A percentile compares a stretch with the other conserved stretches of the same genome.
Conservation (phyloP, 2,329 filamentous ascomycete genomes). For the Periconia sp. region DNA sequence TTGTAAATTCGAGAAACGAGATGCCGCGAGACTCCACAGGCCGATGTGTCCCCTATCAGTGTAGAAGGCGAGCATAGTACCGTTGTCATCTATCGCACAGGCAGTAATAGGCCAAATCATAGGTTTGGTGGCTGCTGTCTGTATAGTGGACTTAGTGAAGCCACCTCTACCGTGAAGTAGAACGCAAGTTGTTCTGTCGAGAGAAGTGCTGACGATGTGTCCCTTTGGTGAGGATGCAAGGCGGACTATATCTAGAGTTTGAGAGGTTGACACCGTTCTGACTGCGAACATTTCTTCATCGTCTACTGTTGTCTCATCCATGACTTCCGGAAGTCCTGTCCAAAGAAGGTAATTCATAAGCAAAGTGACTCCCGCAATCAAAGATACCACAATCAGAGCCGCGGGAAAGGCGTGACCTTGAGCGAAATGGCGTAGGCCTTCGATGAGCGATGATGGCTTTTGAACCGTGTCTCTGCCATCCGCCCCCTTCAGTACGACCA, state of each 20-base stretch:
- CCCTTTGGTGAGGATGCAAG: constrained; percentile 68
- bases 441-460: constrained; percentile 58
- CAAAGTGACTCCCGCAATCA: constrained; percentile 69
- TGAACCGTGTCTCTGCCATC: constrained; percentile 65
- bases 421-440: constrained; percentile 54
- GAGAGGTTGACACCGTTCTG: constrained; percentile 66
- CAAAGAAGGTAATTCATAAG: constrained; percentile 77
- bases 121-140: constrained; percentile 41
- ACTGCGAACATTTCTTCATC: constrained; percentile 63
- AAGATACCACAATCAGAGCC: constrained; percentile 66
- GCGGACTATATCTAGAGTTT: constrained; percentile 72
- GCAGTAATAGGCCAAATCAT: constrained; percentile 59
- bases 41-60: constrained; percentile 63
- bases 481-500: constrained; percentile 73
- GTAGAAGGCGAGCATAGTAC: constrained; percentile 70
- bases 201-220: constrained; percentile 70
- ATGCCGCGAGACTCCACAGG: constrained; percentile 68
- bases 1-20: constrained; percentile 61
- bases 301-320: constrained; percentile 54
- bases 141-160: constrained; percentile 37
- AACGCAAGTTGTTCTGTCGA: constrained; percentile 72
- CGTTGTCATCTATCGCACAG: constrained; percentile 68
- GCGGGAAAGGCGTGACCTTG: constrained; percentile 74
- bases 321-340: constrained; percentile 60
- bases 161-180: constrained; percentile 55